These are phyloP conservation scores for Debaryomyces fabryi DNA, from an alignment of 1,139 yeast genomes.

Conservation along the genomic window DNA sequence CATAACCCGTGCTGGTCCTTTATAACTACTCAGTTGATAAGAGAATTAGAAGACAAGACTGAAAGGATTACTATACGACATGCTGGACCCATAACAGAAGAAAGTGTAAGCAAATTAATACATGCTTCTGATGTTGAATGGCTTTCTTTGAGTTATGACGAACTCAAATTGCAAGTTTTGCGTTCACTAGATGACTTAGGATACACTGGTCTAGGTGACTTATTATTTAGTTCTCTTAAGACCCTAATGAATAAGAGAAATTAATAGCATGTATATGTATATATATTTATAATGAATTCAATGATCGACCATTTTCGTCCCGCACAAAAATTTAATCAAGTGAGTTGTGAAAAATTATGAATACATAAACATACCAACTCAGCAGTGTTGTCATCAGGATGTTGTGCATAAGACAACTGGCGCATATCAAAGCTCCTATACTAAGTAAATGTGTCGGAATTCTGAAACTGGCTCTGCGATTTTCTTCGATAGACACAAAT, in stretches of 20 bases:
- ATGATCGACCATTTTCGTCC: not conserved
- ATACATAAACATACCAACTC: not conserved
- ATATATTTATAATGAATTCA: not conserved
- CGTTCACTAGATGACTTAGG: slow-evolving; percentile 37
- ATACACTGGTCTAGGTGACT: slow-evolving; percentile 45
- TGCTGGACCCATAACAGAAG: slow-evolving; percentile 47
- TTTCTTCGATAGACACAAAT: not conserved
- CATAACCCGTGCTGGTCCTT: slow-evolving; percentile 58
- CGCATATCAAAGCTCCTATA: not conserved
- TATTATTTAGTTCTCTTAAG: slow-evolving; percentile 50
- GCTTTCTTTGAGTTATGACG: slow-evolving; percentile 37
- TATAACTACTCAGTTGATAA: slow-evolving; percentile 45
- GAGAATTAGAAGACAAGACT: slow-evolving; percentile 49
- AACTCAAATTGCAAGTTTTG: slow-evolving; percentile 42
- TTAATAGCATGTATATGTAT: not conserved
- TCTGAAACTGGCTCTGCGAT: not conserved
- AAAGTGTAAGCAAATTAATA: slow-evolving; percentile 27
- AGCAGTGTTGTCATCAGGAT: not conserved
- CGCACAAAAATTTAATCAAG: not conserved
- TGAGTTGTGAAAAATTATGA: not conserved
- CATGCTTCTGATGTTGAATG: slow-evolving; percentile 27
- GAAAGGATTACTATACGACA: slow-evolving; percentile 36
- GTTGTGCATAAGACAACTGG: slow-evolving; percentile 1
- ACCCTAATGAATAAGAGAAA: slow-evolving; percentile 34
- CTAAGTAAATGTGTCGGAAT: not conserved